phyloP scores from a whole-genome alignment of 2,329 filamentous ascomycete genomes.

The Pseudocercospora macadamiae region DNA sequence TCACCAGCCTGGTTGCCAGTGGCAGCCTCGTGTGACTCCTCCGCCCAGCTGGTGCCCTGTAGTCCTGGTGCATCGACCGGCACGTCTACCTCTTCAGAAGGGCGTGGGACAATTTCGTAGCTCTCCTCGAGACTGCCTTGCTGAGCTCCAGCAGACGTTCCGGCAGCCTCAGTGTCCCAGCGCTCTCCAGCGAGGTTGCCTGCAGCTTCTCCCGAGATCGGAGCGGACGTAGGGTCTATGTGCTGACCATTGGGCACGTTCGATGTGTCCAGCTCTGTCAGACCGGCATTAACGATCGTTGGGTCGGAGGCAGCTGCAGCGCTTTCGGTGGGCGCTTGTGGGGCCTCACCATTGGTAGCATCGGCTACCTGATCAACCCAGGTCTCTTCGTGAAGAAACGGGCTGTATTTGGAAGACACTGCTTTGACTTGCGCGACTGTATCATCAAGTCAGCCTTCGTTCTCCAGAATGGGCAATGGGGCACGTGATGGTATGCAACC shows the following conservation, averaged over 20 bases:
- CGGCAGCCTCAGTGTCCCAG: conserved; percentile 61
- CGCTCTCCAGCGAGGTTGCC: conserved; percentile 63
- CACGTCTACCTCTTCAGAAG: conserved; percentile 74
- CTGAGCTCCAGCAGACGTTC: conserved; percentile 48
- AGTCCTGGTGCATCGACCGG: conserved; percentile 52
- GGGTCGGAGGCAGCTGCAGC: conserved; percentile 59
- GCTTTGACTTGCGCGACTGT: conserved; percentile 44
- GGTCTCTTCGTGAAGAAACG: conserved; percentile 58
- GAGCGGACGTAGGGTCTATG: conserved; percentile 38
- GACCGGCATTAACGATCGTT: conserved; percentile 66
- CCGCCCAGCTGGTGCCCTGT: conserved; percentile 74
- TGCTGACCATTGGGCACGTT: conserved; percentile 40
- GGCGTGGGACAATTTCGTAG: conserved; percentile 76
- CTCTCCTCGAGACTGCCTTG: conserved; percentile 61
- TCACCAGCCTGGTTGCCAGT: conserved; percentile 37
- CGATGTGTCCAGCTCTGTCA: conserved; percentile 66
- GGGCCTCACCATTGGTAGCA: conserved; percentile 40
- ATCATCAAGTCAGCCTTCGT: conserved; percentile 8
- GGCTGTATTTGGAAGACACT: conserved; percentile 49
- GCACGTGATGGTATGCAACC: conserved; percentile 15
- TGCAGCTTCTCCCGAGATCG: conserved; percentile 44
- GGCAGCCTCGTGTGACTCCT: conserved; percentile 57
- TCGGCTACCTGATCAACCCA: conserved; percentile 54
- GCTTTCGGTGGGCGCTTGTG: conserved; percentile 15
- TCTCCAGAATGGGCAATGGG: conserved; percentile 8